These are phyloP conservation scores for Trametes cingulata DNA, from an alignment of 768 basidiomycete genomes.

Conservation along the genomic window DNA sequence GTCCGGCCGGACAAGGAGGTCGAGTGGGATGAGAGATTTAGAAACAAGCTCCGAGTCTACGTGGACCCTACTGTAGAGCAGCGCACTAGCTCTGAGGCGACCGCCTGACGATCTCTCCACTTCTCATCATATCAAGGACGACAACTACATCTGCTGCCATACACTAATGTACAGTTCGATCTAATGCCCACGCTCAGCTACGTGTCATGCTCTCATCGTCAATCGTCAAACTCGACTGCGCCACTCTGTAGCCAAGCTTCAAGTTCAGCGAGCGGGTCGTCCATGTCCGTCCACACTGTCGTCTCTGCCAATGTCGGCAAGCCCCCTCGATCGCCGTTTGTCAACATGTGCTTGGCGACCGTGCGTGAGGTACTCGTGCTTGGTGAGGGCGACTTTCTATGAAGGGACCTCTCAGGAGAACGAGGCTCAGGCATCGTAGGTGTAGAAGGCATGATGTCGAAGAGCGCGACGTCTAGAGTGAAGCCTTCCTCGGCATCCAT, in stretches of 20 bases:
- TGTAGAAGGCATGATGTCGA: constrained; percentile 28
- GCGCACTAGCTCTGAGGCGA: neutral
- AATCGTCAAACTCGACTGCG: constrained; percentile 40
- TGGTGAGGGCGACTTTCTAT: no score
- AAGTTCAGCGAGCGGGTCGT: constrained; percentile 64
- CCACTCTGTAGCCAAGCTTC: constrained; percentile 71
- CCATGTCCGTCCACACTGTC: constrained; percentile 14
- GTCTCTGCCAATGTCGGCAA: neutral
- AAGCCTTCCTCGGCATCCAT: constrained; percentile 32
- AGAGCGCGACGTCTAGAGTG: constrained; percentile 35
- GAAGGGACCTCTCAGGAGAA: neutral
- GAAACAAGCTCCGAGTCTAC: constrained; percentile 61
- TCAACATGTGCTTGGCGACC: no score
- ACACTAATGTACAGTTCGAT: constrained; percentile 1
- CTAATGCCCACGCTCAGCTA: constrained; percentile 6
- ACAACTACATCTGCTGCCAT: constrained; percentile 6
- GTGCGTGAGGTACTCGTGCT: no score
- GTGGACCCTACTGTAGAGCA: constrained; percentile 35
- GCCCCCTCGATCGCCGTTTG: neutral
- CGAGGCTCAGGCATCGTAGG: neutral
- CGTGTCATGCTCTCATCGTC: neutral
- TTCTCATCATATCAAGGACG: no score
- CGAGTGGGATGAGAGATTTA: constrained; percentile 78
- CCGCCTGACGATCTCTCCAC: constrained; percentile 3
- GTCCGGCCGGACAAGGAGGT: constrained; percentile 62